Evolutionary conservation across 805 yeast species (phyloP).

Genomic region (Yarrowia sp.): DNA sequence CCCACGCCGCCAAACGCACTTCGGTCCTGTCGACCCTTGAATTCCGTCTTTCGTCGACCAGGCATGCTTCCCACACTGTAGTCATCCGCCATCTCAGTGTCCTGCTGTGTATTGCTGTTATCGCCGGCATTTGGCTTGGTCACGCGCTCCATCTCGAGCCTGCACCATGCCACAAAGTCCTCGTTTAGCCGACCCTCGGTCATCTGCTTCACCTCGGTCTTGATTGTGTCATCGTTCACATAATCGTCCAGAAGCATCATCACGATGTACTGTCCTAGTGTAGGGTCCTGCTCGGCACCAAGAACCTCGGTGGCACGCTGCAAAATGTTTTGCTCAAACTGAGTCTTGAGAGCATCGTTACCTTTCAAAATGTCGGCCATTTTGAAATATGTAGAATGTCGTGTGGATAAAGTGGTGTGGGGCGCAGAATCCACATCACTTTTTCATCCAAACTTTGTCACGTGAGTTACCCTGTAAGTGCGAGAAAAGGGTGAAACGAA

Average conservation of each 20-base stretch:
- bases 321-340: constrained; percentile 17
- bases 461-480: constrained; percentile 11
- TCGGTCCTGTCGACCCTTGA: constrained; percentile 20
- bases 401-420: not conserved
- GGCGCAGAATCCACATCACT: not conserved
- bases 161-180: constrained; percentile 32
- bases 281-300: constrained; percentile 18
- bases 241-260: constrained; percentile 34
- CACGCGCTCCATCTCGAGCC: constrained; percentile 14
- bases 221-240: constrained; percentile 24
- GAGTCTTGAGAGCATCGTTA: constrained; percentile 27
- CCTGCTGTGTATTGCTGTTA: not conserved
- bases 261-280: constrained; percentile 13
- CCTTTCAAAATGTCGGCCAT: constrained; percentile 31
- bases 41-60: constrained; percentile 9
- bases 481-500: no score
- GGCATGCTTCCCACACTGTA: not conserved
- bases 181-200: constrained; percentile 3
- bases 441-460: constrained; percentile 28
- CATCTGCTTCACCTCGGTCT: constrained; percentile 14
- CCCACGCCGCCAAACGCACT: constrained; percentile 24
- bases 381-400: not conserved
- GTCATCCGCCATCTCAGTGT: constrained; percentile 25
- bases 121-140: not conserved
- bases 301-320: constrained; percentile 12